These are phyloP conservation scores for Pseudopyrenochaeta lycopersici DNA, from an alignment of 2,329 filamentous ascomycete genomes.

Conservation along the genomic window DNA sequence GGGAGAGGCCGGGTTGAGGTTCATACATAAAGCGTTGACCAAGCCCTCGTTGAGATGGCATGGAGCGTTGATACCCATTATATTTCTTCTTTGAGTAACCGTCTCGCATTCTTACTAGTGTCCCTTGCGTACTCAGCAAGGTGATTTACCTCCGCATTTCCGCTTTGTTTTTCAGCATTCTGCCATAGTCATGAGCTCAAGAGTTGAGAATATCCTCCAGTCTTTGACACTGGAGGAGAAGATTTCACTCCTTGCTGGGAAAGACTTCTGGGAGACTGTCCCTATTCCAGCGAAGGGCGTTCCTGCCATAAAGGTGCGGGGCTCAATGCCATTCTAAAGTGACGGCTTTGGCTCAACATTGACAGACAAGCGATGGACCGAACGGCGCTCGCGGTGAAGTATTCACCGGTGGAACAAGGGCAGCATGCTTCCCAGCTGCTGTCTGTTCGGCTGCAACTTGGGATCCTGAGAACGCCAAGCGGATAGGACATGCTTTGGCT, in stretches of 20 bases:
- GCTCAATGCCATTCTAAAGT: not conserved
- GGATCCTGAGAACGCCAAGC: slow-evolving; percentile 67
- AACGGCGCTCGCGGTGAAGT: slow-evolving; percentile 71
- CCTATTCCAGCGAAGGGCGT: slow-evolving; percentile 66
- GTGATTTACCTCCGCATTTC: not conserved
- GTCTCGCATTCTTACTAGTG: not conserved
- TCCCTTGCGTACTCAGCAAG: not conserved
- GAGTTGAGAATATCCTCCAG: slow-evolving; percentile 39
- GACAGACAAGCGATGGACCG: slow-evolving; percentile 70
- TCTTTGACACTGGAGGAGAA: slow-evolving; percentile 48
- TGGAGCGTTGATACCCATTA: slow-evolving; percentile 11
- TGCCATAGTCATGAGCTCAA: slow-evolving; percentile 26
- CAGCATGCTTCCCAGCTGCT: slow-evolving; percentile 79
- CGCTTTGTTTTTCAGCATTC: not conserved
- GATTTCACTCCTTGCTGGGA: slow-evolving; percentile 45
- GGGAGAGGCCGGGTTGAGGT: not conserved
- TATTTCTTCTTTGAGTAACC: not conserved
- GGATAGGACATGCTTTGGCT: slow-evolving; percentile 72
- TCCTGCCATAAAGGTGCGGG: slow-evolving; percentile 61
- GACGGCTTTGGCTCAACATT: slow-evolving; percentile 2
- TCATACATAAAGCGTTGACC: slow-evolving; percentile 9
- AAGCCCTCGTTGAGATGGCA: not conserved
- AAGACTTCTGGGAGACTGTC: slow-evolving; percentile 75
- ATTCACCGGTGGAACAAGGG: slow-evolving; percentile 70
- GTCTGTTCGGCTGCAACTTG: slow-evolving; percentile 75